A percentile compares a stretch with the other conserved stretches of the same genome.
Conservation (phyloP, 768 basidiomycete species). For the Hypholoma sublateritium region DNA sequence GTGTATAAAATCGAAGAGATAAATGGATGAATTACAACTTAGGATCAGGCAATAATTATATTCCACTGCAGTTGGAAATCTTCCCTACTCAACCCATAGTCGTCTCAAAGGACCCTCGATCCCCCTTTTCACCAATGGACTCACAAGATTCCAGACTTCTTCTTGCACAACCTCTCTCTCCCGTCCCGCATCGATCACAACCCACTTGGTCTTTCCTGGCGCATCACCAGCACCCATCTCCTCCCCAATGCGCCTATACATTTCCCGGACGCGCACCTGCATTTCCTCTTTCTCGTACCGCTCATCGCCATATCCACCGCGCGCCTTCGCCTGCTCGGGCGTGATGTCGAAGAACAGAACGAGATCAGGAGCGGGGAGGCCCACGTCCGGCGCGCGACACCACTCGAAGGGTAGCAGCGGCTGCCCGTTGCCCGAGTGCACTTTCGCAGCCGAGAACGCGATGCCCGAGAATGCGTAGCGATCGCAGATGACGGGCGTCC, state of each 20-base stretch:
- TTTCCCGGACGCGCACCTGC: constrained; percentile 61
- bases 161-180: constrained; percentile 47
- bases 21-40: too few relatives aligned
- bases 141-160: constrained; percentile 55
- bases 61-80: too few relatives aligned
- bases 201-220: constrained; percentile 38
- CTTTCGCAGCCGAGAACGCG: constrained; percentile 77
- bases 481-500: constrained; percentile 83
- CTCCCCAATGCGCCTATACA: constrained; percentile 56
- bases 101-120: constrained; percentile 41
- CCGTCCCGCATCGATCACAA: constrained; percentile 57
- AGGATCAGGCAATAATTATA: neutral
- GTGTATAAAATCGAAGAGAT: too few relatives aligned
- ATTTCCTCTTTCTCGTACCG: constrained; percentile 83
- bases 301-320: constrained; percentile 86
- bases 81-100: constrained; percentile 42
- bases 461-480: constrained; percentile 97
- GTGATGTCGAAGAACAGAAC: constrained; percentile 84
- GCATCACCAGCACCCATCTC: constrained; percentile 38
- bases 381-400: constrained; percentile 85
- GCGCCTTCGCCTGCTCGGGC: constrained; percentile 60
- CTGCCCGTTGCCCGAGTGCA: constrained; percentile 7
- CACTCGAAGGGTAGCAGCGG: constrained; percentile 67
- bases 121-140: constrained; percentile 36
- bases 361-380: constrained; percentile 87